These are phyloP conservation scores for Hippophae tibetana DNA, from an alignment of 306 rosid genomes.

Conservation along the genomic window DNA sequence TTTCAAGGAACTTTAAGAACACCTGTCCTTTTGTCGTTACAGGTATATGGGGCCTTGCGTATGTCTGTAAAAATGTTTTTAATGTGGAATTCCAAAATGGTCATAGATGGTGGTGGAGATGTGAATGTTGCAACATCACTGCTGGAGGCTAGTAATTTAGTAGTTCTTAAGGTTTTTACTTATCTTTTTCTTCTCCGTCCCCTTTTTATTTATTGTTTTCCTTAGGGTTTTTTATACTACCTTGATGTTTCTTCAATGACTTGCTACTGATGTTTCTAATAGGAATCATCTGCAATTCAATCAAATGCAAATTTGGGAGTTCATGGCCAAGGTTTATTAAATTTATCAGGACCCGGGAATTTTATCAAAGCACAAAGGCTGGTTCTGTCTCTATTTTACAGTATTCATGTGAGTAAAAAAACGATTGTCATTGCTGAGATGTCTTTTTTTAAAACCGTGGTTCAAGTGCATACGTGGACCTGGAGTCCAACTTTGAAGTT, in stretches of 20 bases:
- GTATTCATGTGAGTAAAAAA: constrained; percentile 63
- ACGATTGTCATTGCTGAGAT: no score
- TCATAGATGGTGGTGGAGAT: constrained; percentile 89
- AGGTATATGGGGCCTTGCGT: constrained; percentile 97
- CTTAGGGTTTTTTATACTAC: no score
- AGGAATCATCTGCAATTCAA: constrained; percentile 93
- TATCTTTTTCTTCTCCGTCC: constrained; percentile 8
- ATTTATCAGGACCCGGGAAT: constrained; percentile 90
- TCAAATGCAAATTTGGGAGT: constrained; percentile 99
- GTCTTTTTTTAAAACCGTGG: no score
- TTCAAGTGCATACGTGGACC: no score
- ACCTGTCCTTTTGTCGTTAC: constrained; percentile 7
- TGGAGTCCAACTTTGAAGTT: no score
- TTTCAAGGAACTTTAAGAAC: no score
- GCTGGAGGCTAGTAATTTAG: constrained; percentile 93
- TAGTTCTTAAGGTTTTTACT: constrained; percentile 73
- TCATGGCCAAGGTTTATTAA: constrained; percentile 93
- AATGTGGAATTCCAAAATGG: constrained; percentile 98
- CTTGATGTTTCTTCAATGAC: constrained; percentile 9
- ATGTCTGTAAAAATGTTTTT: constrained; percentile 98
- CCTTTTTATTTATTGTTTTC: background rate
- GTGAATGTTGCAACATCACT: constrained; percentile 67
- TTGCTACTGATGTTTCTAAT: constrained; percentile 7
- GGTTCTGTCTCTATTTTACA: constrained; percentile 84
- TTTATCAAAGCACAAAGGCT: constrained; percentile 92